Evolutionary conservation across 2,329 filamentous ascomycete genomes (phyloP), one percentile per base, ranked within the genome.

Genomic region (Pseudogymnoascus pannorum): DNA sequence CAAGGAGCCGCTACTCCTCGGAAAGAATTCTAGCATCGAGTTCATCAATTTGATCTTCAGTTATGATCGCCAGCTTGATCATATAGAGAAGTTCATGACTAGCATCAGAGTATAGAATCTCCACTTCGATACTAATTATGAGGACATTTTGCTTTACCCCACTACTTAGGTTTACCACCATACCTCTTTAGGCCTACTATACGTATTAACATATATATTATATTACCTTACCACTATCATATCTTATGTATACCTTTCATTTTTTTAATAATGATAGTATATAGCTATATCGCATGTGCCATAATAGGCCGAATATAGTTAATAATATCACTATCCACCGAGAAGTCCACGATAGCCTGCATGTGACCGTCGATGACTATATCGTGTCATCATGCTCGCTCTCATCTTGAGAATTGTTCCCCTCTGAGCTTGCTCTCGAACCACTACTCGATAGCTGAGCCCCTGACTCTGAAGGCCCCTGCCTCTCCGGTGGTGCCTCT

Each of bases 31-130:
- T 60, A 94, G 94, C 59, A 88, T 89, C 68, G 92, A 97, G 78
- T 97, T 99, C 70, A 93, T 99, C 70, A 88, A 97, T 74, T 92
- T 91, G 59, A 90, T 99, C 69, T 97, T 97, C 70, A 93, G 92
- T 66, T 87, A 88, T 65, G 93, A 97, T 72, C 85, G 92, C 65
- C 90, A 97, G 77, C 81, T 97, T 61, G 87, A 92, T 74, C 87
- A 87, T 75, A 97, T 92, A 2, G 91, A 97, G 79, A 90, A 89
- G 75, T 85, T 97, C 76, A 97, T 97, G 91, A 86, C 89, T 66
- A 87, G 86, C 66, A 87, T 96, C 71, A 85, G 90, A 58, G 81
- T 92, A 35, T 99, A 93, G 91, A 92, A 89, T 74, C 85, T 95
- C 76, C 88, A 93, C 54, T 99, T 97, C 75, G 92, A 97, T 71